Percentiles rank a stretch among this genome's conserved stretches.
These are phyloP conservation scores for Tylopilus balloui DNA, from an alignment of 768 basidiomycete species.

Conservation along the genomic window DNA sequence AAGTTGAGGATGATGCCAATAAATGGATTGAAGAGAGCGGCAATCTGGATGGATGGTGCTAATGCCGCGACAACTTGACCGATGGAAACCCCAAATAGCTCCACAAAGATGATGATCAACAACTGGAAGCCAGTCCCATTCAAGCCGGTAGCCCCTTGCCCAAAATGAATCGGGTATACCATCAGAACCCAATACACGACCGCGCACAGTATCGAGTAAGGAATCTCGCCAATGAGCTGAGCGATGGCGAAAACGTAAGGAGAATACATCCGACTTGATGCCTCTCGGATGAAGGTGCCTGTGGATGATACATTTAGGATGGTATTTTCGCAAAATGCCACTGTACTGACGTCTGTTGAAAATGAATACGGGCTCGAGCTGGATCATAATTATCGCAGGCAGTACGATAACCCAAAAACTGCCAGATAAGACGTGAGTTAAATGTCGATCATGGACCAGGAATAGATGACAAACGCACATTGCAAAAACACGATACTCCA, in stretches of 20 bases:
- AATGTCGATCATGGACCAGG: not conserved
- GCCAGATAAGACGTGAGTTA: not conserved
- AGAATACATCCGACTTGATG: slow-evolving; percentile 82
- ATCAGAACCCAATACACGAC: slow-evolving; percentile 72
- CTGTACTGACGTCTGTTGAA: slow-evolving; percentile 48
- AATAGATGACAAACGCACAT: slow-evolving; percentile 46
- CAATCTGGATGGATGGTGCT: slow-evolving; percentile 72
- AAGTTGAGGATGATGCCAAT: slow-evolving; percentile 56
- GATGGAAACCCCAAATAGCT: slow-evolving; percentile 68
- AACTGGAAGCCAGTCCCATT: slow-evolving; percentile 71
- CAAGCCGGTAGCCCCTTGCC: slow-evolving; percentile 54
- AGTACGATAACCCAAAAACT: slow-evolving; percentile 67
- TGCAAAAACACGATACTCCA: slow-evolving; percentile 79
- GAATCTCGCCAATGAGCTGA: slow-evolving; percentile 78
- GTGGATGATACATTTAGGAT: not conserved
- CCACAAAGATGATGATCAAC: slow-evolving; percentile 64
- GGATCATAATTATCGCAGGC: slow-evolving; percentile 73
- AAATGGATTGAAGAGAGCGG: slow-evolving; percentile 79
- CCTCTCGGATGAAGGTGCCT: slow-evolving; percentile 50
- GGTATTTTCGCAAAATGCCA: slow-evolving; percentile 17
- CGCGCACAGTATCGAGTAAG: slow-evolving; percentile 67
- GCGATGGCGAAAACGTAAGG: slow-evolving; percentile 81
- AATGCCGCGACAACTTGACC: slow-evolving; percentile 72
- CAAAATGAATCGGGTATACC: slow-evolving; percentile 68
- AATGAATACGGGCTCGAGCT: slow-evolving; percentile 73